A percentile compares a stretch with the other conserved stretches of the same genome.
Evolutionary conservation across 2,329 filamentous ascomycete species (phyloP).

Genomic region (Penicillium sclerotiorum): DNA sequence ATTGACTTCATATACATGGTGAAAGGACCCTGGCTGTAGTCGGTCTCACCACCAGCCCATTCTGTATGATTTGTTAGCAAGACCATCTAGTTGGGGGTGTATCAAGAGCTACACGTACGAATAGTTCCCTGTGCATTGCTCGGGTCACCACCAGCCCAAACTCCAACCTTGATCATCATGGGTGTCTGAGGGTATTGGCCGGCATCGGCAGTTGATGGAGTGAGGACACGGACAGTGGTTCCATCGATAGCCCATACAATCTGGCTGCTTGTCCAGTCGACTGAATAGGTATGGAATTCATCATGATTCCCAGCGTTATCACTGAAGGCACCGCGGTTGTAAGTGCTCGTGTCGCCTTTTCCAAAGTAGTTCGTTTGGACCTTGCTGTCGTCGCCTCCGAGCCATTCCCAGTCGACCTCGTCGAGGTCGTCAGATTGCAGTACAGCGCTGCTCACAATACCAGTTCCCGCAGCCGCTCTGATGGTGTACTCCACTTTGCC

Average conservation of each 20-base stretch:
- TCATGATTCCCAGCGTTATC: conserved; percentile 68
- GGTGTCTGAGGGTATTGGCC: conserved; percentile 89
- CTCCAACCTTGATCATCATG: conserved; percentile 89
- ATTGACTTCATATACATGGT: conserved; percentile 80
- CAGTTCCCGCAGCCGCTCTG: conserved; percentile 82
- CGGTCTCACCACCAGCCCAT: conserved; percentile 84
- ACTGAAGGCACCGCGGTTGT: conserved; percentile 85
- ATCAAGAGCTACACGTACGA: conserved; percentile 37
- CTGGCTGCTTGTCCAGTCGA: conserved; percentile 87
- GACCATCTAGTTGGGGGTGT: neutral
- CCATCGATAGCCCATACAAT: conserved; percentile 87
- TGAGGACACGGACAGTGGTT: conserved; percentile 74
- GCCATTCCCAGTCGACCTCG: conserved; percentile 97
- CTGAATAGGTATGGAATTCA: conserved; percentile 79
- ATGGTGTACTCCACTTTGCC: conserved; percentile 83
- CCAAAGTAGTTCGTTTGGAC: conserved; percentile 98
- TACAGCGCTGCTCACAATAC: conserved; percentile 91
- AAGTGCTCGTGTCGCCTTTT: conserved; percentile 82
- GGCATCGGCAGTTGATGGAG: conserved; percentile 66
- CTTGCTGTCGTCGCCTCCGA: conserved; percentile 73
- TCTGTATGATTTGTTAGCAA: conserved; percentile 39
- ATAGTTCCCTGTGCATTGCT: conserved; percentile 80
- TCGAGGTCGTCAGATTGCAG: conserved; percentile 89
- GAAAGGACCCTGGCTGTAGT: conserved; percentile 83
- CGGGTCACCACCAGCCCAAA: conserved; percentile 89